These are phyloP conservation scores for Quambalaria eucalypti DNA, from an alignment of 1,284 basidiomycete genomes.

Conservation along the genomic window DNA sequence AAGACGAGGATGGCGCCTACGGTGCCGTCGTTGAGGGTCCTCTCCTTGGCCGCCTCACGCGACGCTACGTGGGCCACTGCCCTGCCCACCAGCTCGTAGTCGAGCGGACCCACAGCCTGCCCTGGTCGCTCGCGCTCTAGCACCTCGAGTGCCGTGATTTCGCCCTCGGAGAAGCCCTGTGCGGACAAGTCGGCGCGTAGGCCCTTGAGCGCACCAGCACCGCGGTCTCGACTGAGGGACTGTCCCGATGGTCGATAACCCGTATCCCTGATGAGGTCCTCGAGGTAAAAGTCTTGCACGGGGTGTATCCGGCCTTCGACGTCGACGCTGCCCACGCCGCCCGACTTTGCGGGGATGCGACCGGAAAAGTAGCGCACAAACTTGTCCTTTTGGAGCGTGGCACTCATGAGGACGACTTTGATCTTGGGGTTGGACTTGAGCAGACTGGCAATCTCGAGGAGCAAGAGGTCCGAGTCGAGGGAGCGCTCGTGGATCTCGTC, in stretches of 20 bases:
- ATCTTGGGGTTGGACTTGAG: slow-evolving; percentile 62
- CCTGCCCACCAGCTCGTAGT: slow-evolving; percentile 67
- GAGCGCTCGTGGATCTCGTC: slow-evolving; percentile 91
- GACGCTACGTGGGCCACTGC: slow-evolving; percentile 60
- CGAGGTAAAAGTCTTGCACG: slow-evolving; percentile 41
- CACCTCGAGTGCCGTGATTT: slow-evolving; percentile 57
- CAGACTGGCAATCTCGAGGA: slow-evolving; percentile 73
- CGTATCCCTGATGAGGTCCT: slow-evolving; percentile 27
- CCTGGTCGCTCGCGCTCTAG: slow-evolving; percentile 58
- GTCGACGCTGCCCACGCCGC: slow-evolving; percentile 64
- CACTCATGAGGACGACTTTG: slow-evolving; percentile 59
- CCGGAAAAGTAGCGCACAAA: slow-evolving; percentile 26
- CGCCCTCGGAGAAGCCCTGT: slow-evolving; percentile 55
- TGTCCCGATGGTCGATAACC: slow-evolving; percentile 41
- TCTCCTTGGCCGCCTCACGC: slow-evolving; percentile 46
- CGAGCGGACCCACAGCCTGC: slow-evolving; percentile 48
- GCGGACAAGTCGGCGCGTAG: slow-evolving; percentile 52
- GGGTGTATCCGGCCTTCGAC: slow-evolving; percentile 61
- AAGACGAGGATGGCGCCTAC: slow-evolving; percentile 66
- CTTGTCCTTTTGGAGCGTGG: slow-evolving; percentile 28
- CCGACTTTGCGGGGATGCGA: slow-evolving; percentile 56
- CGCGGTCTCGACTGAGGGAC: slow-evolving; percentile 22
- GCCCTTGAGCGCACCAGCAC: slow-evolving; percentile 50
- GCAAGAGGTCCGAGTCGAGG: slow-evolving; percentile 77
- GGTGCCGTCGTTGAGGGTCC: slow-evolving; percentile 45